Evolutionary conservation across 2,329 filamentous ascomycete species (phyloP), one percentile per base, ranked within the genome.

Genomic region (Passalora sequoiae): DNA sequence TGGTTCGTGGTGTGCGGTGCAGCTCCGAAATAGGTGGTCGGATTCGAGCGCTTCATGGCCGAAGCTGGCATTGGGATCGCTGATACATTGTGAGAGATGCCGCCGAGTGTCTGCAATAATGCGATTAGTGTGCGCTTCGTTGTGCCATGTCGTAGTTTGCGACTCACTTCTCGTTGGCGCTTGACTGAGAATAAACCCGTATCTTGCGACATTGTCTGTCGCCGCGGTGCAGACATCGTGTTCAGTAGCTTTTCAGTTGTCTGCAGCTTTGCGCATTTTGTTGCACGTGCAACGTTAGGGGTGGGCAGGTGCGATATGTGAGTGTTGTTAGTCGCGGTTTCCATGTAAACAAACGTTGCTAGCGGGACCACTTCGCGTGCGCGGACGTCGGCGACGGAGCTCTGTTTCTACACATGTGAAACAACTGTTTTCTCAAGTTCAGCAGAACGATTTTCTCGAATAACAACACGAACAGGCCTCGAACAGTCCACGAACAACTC

Each of bases 1-100:
- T 94, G 86, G 62, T 83, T 81, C 42, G 76, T 75, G 43, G 81
- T 80, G 60, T 78, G 83, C 33, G 77, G 79, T 45, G 73, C 72
- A 60, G 77, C 76, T 47, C 78, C 76, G 58, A 80, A 74, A 61
- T 80, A 80, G 51, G 80, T 81, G 56, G 81, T 81, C 9, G 88
- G 89, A 61, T 82, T 92, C 21, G 86, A 85, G 65, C 92, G 86
- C 73, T 98, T 98, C 77, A 98, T 84, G 29, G 89, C 87, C 29
- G 91, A 97, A 20, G 86, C 78, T 6, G 92, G 91, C 69, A 94
- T 88, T 15, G 92, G 92, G 51, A 98, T 86, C 16, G 81, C 80
- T 15, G 86, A 85, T 66, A 60, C 59, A 52, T 89, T 91, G 65
- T 83, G 80, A 64, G 81, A 91, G 61, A 95, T 81, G 55, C 82